phyloP scores from a whole-genome alignment of 306 rosid species.

The Lotus japonicus region DNA sequence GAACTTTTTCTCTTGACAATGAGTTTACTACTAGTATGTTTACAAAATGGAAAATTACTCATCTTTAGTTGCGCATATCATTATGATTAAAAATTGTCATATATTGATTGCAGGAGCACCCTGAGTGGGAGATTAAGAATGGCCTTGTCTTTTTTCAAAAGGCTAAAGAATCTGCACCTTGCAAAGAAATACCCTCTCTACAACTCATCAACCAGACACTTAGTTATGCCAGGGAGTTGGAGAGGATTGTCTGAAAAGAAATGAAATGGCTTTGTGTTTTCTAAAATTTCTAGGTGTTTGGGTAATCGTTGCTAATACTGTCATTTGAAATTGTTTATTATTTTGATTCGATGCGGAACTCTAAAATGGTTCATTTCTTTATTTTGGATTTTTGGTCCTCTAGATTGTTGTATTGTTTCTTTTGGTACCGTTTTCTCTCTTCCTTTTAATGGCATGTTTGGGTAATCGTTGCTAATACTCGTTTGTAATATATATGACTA shows the following conservation, averaged over 20 bases:
- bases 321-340: conserved; percentile 9
- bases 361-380: conserved; percentile 15
- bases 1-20: too few relatives aligned
- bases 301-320: conserved; percentile 7
- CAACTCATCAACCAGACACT: conserved; percentile 98
- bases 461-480: conserved; percentile 92
- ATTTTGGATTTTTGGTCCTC: conserved; percentile 8
- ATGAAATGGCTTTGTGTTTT: conserved; percentile 16
- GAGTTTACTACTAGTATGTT: not conserved
- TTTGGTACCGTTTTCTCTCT: not conserved
- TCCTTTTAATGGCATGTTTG: too few relatives aligned
- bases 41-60: not conserved
- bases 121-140: conserved; percentile 81
- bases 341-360: conserved; percentile 10
- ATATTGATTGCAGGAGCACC: conserved; percentile 64
- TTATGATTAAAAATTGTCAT: conserved; percentile 1
- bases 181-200: conserved; percentile 96
- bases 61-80: not conserved
- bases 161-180: conserved; percentile 87
- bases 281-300: conserved; percentile 3
- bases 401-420: not conserved
- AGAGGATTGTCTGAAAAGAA: conserved; percentile 77
- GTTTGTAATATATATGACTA: conserved; percentile 59
- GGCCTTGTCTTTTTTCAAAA: conserved; percentile 61
- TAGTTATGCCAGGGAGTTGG: conserved; percentile 99